Evolutionary conservation across 768 basidiomycete genomes (phyloP).

Genomic region (Boletus tomentosulus): DNA sequence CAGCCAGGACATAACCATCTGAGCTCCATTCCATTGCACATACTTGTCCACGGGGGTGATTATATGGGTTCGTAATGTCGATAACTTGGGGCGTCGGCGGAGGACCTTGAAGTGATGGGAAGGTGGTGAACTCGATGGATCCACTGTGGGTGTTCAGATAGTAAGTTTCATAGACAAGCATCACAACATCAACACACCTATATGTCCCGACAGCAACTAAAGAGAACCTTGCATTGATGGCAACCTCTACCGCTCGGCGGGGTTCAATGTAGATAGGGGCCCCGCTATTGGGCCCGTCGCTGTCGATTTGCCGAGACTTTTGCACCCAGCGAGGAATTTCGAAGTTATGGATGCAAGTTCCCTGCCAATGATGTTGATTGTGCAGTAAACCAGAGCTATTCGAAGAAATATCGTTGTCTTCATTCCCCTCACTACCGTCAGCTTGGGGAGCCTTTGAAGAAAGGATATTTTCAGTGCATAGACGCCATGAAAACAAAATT

Average conservation of each 20-base stretch:
- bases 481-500: neutral
- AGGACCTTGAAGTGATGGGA: conserved; percentile 60
- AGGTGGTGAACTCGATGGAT: conserved; percentile 58
- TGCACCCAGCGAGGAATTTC: conserved; percentile 75
- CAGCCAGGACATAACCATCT: conserved; percentile 92
- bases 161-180: neutral
- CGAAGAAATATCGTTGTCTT: conserved; percentile 2
- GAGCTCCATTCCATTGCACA: conserved; percentile 84
- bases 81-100: conserved; percentile 58
- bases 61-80: conserved; percentile 58
- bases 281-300: conserved; percentile 34
- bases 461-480: conserved; percentile 3
- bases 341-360: conserved; percentile 76
- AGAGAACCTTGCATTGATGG: conserved; percentile 78
- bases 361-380: conserved; percentile 50
- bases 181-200: conserved; percentile 39
- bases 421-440: conserved; percentile 3
- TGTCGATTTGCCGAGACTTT: conserved; percentile 60
- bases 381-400: conserved; percentile 7
- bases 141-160: conserved; percentile 42
- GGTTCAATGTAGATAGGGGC: conserved; percentile 55
- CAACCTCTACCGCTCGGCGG: conserved; percentile 57
- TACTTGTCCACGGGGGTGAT: conserved; percentile 56
- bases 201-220: conserved; percentile 75
- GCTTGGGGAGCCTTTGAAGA: conserved; percentile 8